A percentile compares a stretch with the other conserved stretches of the same genome.
Evolutionary conservation across 768 basidiomycete species (phyloP).

Genomic region (Sistotremastrum suecicum): DNA sequence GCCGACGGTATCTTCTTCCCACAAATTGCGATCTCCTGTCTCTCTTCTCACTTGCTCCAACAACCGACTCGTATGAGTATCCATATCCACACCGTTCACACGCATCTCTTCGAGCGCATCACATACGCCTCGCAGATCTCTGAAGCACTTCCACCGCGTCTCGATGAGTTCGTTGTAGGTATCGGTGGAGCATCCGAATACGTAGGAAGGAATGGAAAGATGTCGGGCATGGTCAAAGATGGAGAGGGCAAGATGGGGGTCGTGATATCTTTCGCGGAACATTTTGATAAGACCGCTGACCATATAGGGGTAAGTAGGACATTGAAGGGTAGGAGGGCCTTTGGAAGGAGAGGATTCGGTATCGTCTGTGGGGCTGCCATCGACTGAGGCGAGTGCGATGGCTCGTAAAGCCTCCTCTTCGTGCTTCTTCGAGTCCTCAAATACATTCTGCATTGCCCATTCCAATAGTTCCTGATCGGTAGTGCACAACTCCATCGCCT

Average conservation of each 20-base stretch:
- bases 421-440: conserved; percentile 39
- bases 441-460: conserved; percentile 61
- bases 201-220: conserved; percentile 66
- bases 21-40: conserved; percentile 38
- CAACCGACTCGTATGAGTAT: conserved; percentile 44
- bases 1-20: conserved; percentile 31
- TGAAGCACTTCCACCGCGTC: conserved; percentile 75
- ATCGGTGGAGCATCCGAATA: conserved; percentile 77
- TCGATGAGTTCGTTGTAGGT: conserved; percentile 82
- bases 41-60: conserved; percentile 52
- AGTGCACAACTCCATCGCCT: conserved; percentile 54
- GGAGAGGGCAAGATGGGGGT: conserved; percentile 70
- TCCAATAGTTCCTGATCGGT: conserved; percentile 58
- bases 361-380: conserved; percentile 10
- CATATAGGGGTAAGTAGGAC: conserved; percentile 57
- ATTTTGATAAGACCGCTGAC: conserved; percentile 64
- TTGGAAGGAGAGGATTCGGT: neutral
- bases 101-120: conserved; percentile 71
- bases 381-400: conserved; percentile 13
- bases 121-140: conserved; percentile 65
- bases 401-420: conserved; percentile 32
- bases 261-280: conserved; percentile 63
- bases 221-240: conserved; percentile 71
- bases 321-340: conserved; percentile 30
- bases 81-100: conserved; percentile 57